A percentile compares a stretch with the other conserved stretches of the same genome.
phyloP scores from a whole-genome alignment of 2,329 filamentous ascomycete genomes.

The Aspergillus proliferans region DNA sequence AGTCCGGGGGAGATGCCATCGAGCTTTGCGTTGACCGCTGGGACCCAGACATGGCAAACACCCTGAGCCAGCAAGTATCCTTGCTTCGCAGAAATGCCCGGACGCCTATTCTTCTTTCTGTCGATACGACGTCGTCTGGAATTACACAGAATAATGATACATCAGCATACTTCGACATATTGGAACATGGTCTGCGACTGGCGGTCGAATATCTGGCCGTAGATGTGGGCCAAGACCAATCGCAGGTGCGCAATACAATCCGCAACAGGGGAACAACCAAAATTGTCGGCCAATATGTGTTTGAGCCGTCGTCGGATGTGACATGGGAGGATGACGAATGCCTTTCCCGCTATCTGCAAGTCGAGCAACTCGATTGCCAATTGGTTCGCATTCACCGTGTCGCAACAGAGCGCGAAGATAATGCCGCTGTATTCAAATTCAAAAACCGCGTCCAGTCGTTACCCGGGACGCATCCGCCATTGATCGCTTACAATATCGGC shows the following conservation, averaged over 20 bases:
- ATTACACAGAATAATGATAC: conserved; percentile 7
- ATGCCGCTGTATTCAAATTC: conserved; percentile 31
- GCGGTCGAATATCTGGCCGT: conserved; percentile 37
- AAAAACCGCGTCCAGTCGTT: conserved; percentile 29
- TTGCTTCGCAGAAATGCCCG: conserved; percentile 52
- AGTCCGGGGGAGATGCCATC: conserved; percentile 55
- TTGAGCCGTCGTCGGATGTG: conserved; percentile 22
- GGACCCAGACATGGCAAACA: conserved; percentile 44
- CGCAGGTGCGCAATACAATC: conserved; percentile 20
- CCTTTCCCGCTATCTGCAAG: conserved; percentile 28
- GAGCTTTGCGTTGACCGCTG: conserved; percentile 57
- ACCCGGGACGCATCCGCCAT: conserved; percentile 23
- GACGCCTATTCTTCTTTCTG: conserved; percentile 53
- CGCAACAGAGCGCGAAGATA: conserved; percentile 32
- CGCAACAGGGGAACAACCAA: conserved; percentile 34
- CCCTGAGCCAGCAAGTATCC: conserved; percentile 52
- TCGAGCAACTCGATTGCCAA: conserved; percentile 32
- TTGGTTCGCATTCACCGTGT: conserved; percentile 34
- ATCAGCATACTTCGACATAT: conserved; percentile 27
- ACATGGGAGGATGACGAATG: conserved; percentile 32
- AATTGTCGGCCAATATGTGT: conserved; percentile 34
- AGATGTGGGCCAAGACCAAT: conserved; percentile 28
- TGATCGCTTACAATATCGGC: conserved; percentile 38
- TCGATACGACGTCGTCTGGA: conserved; percentile 35
- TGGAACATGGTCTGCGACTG: conserved; percentile 35